Conservation (phyloP, 164 flowering plant species). For the Chimonanthus salicifolius region DNA sequence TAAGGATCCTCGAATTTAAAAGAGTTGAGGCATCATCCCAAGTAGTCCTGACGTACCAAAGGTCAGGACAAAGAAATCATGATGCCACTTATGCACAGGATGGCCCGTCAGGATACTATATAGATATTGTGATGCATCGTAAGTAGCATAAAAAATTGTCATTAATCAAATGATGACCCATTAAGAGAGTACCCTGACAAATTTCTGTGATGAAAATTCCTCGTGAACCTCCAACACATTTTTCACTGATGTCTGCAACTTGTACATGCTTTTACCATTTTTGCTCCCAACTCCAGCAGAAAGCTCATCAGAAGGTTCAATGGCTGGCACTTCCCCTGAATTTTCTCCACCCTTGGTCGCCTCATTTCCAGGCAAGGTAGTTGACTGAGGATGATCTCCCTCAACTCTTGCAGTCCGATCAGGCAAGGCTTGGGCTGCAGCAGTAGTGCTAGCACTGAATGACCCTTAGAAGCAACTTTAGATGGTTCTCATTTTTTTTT, state of each 20-base stretch:
- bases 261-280: constrained; percentile 13
- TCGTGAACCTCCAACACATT: constrained; percentile 24
- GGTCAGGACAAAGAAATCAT: too few relatives aligned
- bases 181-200: constrained; percentile 30
- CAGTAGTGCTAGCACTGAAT: constrained; percentile 33
- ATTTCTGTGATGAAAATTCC: constrained; percentile 25
- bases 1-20: too few relatives aligned
- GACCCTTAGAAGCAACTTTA: neutral
- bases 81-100: too few relatives aligned
- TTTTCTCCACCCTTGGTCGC: neutral
- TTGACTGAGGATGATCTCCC: constrained; percentile 8
- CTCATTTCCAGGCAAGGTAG: neutral
- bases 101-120: too few relatives aligned
- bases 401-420: constrained; percentile 20
- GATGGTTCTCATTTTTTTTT: neutral
- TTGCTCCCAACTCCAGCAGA: constrained; percentile 21
- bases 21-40: too few relatives aligned
- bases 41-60: too few relatives aligned
- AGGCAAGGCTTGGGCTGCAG: constrained; percentile 24
- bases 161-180: neutral
- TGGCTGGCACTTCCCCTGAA: neutral
- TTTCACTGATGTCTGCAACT: constrained; percentile 29
- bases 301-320: constrained; percentile 12
- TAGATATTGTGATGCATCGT: too few relatives aligned
- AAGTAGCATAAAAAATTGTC: too few relatives aligned